A percentile compares a stretch with the other conserved stretches of the same genome.
These are phyloP conservation scores for Xylariaceae sp. DNA, from an alignment of 2,329 filamentous ascomycete species.

Conservation along the genomic window DNA sequence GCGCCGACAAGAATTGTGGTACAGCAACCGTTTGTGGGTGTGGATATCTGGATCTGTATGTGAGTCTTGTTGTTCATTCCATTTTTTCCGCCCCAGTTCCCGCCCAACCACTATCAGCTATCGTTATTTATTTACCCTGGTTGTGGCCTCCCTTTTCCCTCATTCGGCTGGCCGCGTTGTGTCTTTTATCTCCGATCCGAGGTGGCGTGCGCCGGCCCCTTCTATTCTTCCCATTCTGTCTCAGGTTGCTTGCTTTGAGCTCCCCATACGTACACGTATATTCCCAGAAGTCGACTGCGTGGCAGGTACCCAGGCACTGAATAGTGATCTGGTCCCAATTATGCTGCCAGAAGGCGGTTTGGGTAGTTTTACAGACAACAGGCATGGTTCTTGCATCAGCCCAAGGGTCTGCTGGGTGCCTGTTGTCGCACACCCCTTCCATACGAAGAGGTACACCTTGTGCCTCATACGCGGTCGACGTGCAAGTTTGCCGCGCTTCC, in stretches of 20 bases:
- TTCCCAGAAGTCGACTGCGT: not conserved
- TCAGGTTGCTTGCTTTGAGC: constrained; percentile 6
- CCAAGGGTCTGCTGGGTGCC: too few relatives aligned
- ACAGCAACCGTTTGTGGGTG: constrained; percentile 20
- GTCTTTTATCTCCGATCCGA: not conserved
- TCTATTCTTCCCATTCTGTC: not conserved
- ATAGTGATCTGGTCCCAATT: too few relatives aligned
- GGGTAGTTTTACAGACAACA: too few relatives aligned
- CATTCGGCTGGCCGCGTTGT: not conserved
- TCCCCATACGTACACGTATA: constrained; percentile 6
- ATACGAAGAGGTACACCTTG: too few relatives aligned
- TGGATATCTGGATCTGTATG: constrained; percentile 19
- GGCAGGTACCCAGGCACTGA: not conserved
- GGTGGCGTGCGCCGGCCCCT: not conserved
- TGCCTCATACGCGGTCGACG: too few relatives aligned
- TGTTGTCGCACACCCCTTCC: too few relatives aligned
- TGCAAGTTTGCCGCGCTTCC: too few relatives aligned
- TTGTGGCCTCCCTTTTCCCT: constrained; percentile 1
- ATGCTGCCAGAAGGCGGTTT: too few relatives aligned
- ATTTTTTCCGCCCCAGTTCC: constrained; percentile 16
- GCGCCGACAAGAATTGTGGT: constrained; percentile 21
- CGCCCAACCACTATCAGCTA: not conserved
- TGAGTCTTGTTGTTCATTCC: constrained; percentile 22
- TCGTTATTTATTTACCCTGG: not conserved
- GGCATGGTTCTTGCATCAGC: too few relatives aligned